phyloP scores from a whole-genome alignment of 2,329 filamentous ascomycete genomes.

The Immersiporthe knoxdaviesiana region DNA sequence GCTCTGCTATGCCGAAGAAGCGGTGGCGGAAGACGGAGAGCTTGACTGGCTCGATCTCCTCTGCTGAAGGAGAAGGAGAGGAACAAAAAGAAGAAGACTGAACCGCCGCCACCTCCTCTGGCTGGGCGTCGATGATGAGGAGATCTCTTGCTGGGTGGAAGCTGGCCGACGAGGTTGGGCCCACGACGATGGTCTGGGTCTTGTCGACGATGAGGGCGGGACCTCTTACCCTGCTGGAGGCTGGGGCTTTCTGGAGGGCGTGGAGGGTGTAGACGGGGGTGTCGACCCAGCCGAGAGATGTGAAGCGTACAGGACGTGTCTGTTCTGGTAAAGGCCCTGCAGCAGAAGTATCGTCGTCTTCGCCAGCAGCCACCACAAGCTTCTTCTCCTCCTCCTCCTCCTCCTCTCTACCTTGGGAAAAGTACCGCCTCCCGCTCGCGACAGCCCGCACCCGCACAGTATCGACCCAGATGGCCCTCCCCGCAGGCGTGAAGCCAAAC shows the following conservation, averaged over 20 bases:
- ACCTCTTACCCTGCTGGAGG: neutral
- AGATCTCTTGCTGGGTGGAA: conserved; percentile 37
- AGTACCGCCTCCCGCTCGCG: conserved; percentile 7
- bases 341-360: too few species aligned
- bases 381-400: neutral
- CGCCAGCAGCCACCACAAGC: neutral
- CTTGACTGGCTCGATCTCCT: conserved; percentile 50
- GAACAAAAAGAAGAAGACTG: too few species aligned
- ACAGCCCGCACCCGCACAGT: conserved; percentile 20
- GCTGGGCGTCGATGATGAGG: conserved; percentile 42
- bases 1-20: conserved; percentile 63
- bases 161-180: conserved; percentile 41
- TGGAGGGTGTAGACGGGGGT: conserved; percentile 30
- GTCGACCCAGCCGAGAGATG: conserved; percentile 29
- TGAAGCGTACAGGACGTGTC: conserved; percentile 29
- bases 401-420: neutral
- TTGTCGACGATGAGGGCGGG: conserved; percentile 36
- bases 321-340: neutral
- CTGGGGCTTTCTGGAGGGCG: neutral
- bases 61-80: too few species aligned
- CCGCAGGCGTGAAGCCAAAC: conserved; percentile 20
- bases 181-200: conserved; percentile 50
- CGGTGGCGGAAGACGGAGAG: conserved; percentile 59
- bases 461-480: conserved; percentile 18
- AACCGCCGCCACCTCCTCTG: neutral